Evolutionary conservation across 1,284 basidiomycete genomes (phyloP).

Genomic region (Tylopilus orsonianus): DNA sequence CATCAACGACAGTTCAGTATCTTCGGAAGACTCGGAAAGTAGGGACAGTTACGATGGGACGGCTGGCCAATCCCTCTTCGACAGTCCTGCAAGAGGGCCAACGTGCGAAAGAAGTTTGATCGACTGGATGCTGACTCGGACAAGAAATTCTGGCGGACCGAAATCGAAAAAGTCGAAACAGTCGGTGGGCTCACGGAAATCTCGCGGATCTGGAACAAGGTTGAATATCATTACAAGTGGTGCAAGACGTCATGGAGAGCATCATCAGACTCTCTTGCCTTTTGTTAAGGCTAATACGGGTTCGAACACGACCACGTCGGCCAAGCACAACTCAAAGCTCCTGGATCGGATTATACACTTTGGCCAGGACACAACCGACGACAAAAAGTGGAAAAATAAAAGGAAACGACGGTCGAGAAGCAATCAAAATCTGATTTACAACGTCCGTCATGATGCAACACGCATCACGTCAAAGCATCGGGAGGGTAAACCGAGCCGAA

Average conservation of each 20-base stretch:
- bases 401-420: slow-evolving; percentile 4
- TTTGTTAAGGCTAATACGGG: slow-evolving; percentile 22
- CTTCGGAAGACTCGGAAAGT: slow-evolving; percentile 29
- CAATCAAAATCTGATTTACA: slow-evolving; percentile 23
- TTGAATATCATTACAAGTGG: slow-evolving; percentile 40
- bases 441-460: slow-evolving; percentile 25
- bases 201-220: slow-evolving; percentile 12
- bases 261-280: slow-evolving; percentile 40
- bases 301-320: slow-evolving; percentile 7
- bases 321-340: slow-evolving; percentile 7
- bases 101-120: slow-evolving; percentile 47
- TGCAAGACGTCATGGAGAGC: slow-evolving; percentile 32
- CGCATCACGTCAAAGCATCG: slow-evolving; percentile 30
- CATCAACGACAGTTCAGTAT: slow-evolving; percentile 27
- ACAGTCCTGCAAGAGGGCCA: slow-evolving; percentile 24
- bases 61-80: slow-evolving; percentile 32
- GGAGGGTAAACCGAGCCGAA: slow-evolving; percentile 9
- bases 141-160: slow-evolving; percentile 32
- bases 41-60: slow-evolving; percentile 31
- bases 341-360: slow-evolving; percentile 1
- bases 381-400: slow-evolving; percentile 18
- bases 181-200: slow-evolving; percentile 4
- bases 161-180: slow-evolving; percentile 5
- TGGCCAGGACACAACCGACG: slow-evolving; percentile 5
- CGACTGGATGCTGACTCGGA: slow-evolving; percentile 57